A percentile compares a stretch with the other conserved stretches of the same genome.
These are phyloP conservation scores for Taphrina communis DNA, from an alignment of 1,139 yeast genomes.

Conservation along the genomic window DNA sequence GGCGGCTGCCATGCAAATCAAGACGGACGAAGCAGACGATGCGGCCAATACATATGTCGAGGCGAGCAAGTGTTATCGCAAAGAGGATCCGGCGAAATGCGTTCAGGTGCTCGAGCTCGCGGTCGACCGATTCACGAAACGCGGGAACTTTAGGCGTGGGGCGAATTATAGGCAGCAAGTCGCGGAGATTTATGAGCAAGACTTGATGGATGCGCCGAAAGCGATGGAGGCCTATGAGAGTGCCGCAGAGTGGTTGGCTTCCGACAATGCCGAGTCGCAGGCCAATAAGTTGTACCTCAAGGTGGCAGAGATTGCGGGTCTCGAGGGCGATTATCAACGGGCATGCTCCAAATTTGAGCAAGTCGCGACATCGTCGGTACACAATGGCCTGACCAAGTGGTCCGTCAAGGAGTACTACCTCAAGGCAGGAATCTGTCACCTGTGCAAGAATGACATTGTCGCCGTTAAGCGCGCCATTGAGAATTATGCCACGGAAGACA, in stretches of 20 bases:
- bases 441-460: conserved; percentile 74
- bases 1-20: conserved; percentile 80
- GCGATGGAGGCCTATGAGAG: conserved; percentile 84
- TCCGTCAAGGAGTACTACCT: conserved; percentile 88
- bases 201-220: conserved; percentile 65
- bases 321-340: conserved; percentile 62
- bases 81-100: conserved; percentile 62
- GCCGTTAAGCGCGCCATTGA: conserved; percentile 79
- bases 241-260: conserved; percentile 94
- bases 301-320: conserved; percentile 89
- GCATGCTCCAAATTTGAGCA: conserved; percentile 42
- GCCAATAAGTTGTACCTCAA: conserved; percentile 86
- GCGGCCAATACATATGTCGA: conserved; percentile 90
- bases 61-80: conserved; percentile 84
- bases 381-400: conserved; percentile 83
- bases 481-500: conserved; percentile 72
- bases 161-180: conserved; percentile 92
- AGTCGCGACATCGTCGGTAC: conserved; percentile 56
- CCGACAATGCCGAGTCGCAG: conserved; percentile 91
- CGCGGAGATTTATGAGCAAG: conserved; percentile 82
- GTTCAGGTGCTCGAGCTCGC: conserved; percentile 71
- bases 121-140: conserved; percentile 77
- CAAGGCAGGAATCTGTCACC: conserved; percentile 78
- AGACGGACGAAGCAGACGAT: conserved; percentile 82
- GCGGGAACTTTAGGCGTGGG: conserved; percentile 95